These are phyloP conservation scores for Pythium pyrilobum DNA, from an alignment of 352 stramenopile genomes.

Conservation along the genomic window DNA sequence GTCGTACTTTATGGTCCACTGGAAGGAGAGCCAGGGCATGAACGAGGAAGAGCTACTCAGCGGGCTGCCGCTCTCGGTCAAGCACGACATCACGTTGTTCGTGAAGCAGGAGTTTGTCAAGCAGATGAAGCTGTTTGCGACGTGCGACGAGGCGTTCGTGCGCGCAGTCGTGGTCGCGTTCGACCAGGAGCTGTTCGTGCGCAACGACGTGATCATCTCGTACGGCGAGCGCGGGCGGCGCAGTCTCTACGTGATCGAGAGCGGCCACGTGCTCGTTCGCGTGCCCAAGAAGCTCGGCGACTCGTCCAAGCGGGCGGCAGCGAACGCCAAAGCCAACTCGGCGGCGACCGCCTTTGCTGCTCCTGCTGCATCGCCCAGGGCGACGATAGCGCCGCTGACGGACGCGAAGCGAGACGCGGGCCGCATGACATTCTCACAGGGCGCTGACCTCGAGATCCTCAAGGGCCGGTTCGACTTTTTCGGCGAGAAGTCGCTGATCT, in stretches of 20 bases:
- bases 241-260: constrained; percentile 69
- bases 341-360: neutral
- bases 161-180: constrained; percentile 58
- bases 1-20: constrained; percentile 53
- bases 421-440: constrained; percentile 5
- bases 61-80: constrained; percentile 43
- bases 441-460: constrained; percentile 24
- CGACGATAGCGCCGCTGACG: no score
- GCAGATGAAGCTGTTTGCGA: constrained; percentile 54
- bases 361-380: neutral
- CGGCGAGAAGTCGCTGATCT: constrained; percentile 39
- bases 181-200: constrained; percentile 66
- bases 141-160: constrained; percentile 56
- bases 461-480: constrained; percentile 43
- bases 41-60: constrained; percentile 50
- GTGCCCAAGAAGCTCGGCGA: constrained; percentile 5
- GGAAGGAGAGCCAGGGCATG: constrained; percentile 64
- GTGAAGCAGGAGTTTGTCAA: constrained; percentile 59
- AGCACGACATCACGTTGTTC: constrained; percentile 56
- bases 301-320: neutral
- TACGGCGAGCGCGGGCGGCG: constrained; percentile 44
- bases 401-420: neutral
- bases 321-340: neutral
- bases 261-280: constrained; percentile 30
- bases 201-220: constrained; percentile 73